A percentile compares a stretch with the other conserved stretches of the same genome.
phyloP scores from a whole-genome alignment of 306 rosid species.

The Dryas alaskensis region DNA sequence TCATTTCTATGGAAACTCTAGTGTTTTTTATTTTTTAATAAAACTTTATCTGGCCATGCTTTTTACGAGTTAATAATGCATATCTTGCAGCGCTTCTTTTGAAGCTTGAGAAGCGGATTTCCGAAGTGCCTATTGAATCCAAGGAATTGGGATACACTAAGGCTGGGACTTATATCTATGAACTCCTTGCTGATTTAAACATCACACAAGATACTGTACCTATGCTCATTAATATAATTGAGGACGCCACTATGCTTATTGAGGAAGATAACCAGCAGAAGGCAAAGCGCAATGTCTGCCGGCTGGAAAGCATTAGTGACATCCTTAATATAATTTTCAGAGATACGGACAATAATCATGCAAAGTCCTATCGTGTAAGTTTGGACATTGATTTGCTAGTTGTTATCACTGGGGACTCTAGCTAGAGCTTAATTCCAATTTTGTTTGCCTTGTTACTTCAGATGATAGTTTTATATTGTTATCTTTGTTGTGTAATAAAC shows the following conservation, averaged over 20 bases:
- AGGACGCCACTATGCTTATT: conserved; percentile 61
- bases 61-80: conserved; percentile 23
- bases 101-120: conserved; percentile 87
- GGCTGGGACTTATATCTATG: conserved; percentile 83
- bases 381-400: not conserved
- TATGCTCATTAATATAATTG: conserved; percentile 52
- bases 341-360: conserved; percentile 60
- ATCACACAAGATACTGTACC: conserved; percentile 59
- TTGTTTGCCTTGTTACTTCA: conserved; percentile 19
- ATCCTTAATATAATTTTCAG: conserved; percentile 64
- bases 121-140: conserved; percentile 78
- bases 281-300: conserved; percentile 49
- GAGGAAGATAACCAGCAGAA: conserved; percentile 79
- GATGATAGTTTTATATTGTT: conserved; percentile 7
- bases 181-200: conserved; percentile 76
- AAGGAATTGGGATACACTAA: conserved; percentile 86
- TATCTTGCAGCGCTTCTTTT: conserved; percentile 77
- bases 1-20: too few species aligned
- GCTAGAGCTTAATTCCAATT: conserved; percentile 24
- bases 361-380: conserved; percentile 73
- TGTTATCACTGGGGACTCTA: not conserved
- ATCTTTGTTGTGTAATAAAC: conserved; percentile 14
- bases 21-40: not conserved
- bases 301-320: conserved; percentile 65
- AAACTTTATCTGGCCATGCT: not conserved